Conservation (phyloP, 2,329 filamentous ascomycete genomes). For the Talaromyces sp. region DNA sequence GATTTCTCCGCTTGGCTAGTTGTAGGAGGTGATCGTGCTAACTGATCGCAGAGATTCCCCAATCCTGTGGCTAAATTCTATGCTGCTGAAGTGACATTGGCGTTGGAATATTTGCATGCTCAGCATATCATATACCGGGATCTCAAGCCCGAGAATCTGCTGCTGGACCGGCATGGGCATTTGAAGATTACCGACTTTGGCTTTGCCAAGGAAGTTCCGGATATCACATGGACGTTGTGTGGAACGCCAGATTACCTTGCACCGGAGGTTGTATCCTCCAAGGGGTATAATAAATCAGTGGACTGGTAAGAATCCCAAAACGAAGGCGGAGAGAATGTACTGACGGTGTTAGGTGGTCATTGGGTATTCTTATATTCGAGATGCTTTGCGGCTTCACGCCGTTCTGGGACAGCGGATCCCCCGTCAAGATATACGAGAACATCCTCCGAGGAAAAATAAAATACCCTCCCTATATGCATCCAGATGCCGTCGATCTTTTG, state of each 20-base stretch:
- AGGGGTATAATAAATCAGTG: conserved; percentile 99
- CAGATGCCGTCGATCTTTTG: conserved; percentile 88
- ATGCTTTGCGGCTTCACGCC: conserved; percentile 99
- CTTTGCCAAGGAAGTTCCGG: conserved; percentile 95
- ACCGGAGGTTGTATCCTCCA: conserved; percentile 97
- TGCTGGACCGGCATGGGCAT: conserved; percentile 89
- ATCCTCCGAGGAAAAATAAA: conserved; percentile 95
- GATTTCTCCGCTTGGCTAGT: neutral
- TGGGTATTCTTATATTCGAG: conserved; percentile 97
- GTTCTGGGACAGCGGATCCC: conserved; percentile 96
- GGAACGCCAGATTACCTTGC: conserved; percentile 97
- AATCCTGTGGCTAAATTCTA: conserved; percentile 99
- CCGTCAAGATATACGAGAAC: conserved; percentile 99
- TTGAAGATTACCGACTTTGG: conserved; percentile 98
- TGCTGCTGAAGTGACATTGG: conserved; percentile 92
- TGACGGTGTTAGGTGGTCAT: conserved; percentile 75
- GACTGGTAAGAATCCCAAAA: conserved; percentile 70
- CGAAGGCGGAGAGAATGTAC: neutral
- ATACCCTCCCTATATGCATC: conserved; percentile 93
- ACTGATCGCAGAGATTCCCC: conserved; percentile 75
- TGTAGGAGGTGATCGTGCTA: conserved; percentile 4
- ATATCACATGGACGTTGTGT: conserved; percentile 98
- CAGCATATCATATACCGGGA: conserved; percentile 98
- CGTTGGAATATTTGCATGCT: conserved; percentile 90
- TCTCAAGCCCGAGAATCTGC: conserved; percentile 89